Percentiles rank a stretch among this genome's conserved stretches.
phyloP scores from a whole-genome alignment of 129 eudicot genomes.

The Mikania micrantha region DNA sequence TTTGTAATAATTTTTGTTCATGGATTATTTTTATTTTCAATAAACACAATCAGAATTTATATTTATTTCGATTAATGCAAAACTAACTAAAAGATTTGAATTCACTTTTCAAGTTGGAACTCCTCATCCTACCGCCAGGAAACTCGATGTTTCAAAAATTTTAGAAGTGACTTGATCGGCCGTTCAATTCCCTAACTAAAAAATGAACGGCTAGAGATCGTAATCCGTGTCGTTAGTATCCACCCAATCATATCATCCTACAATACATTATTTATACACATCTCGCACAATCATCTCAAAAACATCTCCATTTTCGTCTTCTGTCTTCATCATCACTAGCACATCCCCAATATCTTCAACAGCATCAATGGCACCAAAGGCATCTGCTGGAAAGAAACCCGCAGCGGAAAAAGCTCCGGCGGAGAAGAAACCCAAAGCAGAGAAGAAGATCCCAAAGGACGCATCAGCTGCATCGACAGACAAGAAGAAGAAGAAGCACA shows the following conservation, averaged over 20 bases:
- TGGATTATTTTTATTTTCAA: neutral
- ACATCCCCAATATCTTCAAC: neutral
- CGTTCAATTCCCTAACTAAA: slow-evolving; percentile 19
- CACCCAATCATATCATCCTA: slow-evolving; percentile 11
- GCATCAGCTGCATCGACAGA: slow-evolving; percentile 8
- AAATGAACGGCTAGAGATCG: slow-evolving; percentile 14
- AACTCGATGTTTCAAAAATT: neutral
- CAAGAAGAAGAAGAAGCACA: slow-evolving; percentile 26
- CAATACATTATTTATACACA: slow-evolving; percentile 1
- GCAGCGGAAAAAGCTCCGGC: slow-evolving; percentile 17
- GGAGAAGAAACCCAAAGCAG: slow-evolving; percentile 22
- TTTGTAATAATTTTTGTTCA: neutral
- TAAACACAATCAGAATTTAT: neutral
- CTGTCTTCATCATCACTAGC: too few species aligned
- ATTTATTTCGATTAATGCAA: neutral
- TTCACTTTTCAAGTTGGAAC: neutral
- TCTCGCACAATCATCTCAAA: neutral
- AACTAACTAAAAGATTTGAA: neutral
- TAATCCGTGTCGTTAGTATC: neutral
- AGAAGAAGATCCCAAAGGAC: slow-evolving; percentile 27
- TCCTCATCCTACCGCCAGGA: neutral
- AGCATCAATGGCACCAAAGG: slow-evolving; percentile 23
- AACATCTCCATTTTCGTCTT: too few species aligned
- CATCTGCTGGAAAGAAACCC: slow-evolving; percentile 20
- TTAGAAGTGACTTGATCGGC: neutral